These are phyloP conservation scores for Eutrema japonicum DNA, from an alignment of 345 rosid species.

Conservation along the genomic window DNA sequence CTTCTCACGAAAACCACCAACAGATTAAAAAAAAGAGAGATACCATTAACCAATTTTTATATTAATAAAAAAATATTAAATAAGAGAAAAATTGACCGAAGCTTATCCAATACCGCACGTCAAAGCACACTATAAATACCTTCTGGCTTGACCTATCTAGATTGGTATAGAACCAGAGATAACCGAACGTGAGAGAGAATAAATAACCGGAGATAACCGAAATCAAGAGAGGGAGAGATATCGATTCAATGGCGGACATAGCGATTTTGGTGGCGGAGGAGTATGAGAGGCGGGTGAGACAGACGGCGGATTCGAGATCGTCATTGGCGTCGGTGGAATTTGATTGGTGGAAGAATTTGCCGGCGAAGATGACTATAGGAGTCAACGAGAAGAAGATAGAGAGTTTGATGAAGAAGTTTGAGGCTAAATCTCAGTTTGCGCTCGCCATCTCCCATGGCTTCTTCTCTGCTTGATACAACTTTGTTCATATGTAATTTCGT, in stretches of 20 bases:
- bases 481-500: constrained; percentile 21
- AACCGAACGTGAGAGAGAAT: constrained; percentile 20
- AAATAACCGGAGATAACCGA: constrained; percentile 33
- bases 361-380: constrained; percentile 35
- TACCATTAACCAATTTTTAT: constrained; percentile 13
- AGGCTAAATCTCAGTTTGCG: constrained; percentile 40
- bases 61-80: background rate
- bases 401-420: constrained; percentile 37
- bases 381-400: constrained; percentile 36
- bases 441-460: constrained; percentile 37
- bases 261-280: constrained; percentile 47
- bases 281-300: constrained; percentile 38
- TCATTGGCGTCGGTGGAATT: constrained; percentile 25
- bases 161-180: constrained; percentile 8
- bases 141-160: background rate
- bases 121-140: constrained; percentile 33
- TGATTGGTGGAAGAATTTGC: constrained; percentile 25
- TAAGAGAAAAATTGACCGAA: constrained; percentile 10
- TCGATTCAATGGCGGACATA: constrained; percentile 40
- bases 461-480: constrained; percentile 39
- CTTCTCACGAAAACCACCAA: constrained; percentile 34
- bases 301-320: constrained; percentile 14
- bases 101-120: constrained; percentile 37
- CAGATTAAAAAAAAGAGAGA: constrained; percentile 8
- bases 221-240: background rate